Conservation (phyloP, 495 filamentous ascomycete species). For the Sphaerosporella brunnea region DNA sequence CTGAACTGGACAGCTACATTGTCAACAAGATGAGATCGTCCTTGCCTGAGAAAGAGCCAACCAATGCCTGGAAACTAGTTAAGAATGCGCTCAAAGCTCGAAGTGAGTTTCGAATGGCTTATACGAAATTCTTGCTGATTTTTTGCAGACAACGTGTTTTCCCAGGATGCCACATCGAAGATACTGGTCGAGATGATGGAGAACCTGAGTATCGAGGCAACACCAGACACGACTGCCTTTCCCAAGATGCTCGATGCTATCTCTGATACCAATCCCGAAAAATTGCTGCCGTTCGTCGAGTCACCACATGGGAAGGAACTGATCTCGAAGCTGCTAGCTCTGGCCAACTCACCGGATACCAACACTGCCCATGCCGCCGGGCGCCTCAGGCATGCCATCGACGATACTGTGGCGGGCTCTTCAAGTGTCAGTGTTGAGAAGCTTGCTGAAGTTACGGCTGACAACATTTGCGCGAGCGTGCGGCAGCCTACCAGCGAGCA, state of each 20-base stretch:
- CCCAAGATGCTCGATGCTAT: constrained; percentile 31
- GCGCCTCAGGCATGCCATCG: constrained; percentile 26
- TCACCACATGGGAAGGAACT: constrained; percentile 36
- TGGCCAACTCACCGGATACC: constrained; percentile 30
- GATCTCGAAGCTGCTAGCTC: constrained; percentile 37
- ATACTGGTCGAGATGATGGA: constrained; percentile 31
- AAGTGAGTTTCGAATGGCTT: background rate
- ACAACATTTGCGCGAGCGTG: constrained; percentile 38
- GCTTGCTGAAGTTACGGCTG: constrained; percentile 27
- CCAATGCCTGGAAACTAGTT: background rate
- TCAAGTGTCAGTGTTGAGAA: constrained; percentile 15
- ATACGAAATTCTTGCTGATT: no score
- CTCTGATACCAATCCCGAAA: constrained; percentile 27
- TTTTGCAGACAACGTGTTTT: constrained; percentile 2
- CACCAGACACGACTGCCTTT: constrained; percentile 24
- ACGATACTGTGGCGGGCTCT: constrained; percentile 27
- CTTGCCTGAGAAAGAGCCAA: background rate
- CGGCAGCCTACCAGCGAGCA: constrained; percentile 35
- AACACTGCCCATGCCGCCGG: background rate
- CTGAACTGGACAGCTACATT: constrained; percentile 19
- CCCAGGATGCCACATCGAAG: constrained; percentile 14
- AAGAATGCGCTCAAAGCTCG: background rate
- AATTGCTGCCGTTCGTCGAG: constrained; percentile 29
- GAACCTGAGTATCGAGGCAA: constrained; percentile 29
- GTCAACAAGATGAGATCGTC: constrained; percentile 5